Evolutionary conservation across 352 stramenopile genomes (phyloP), one percentile per base, ranked within the genome.

Genomic region (Blastocystis hominis): DNA sequence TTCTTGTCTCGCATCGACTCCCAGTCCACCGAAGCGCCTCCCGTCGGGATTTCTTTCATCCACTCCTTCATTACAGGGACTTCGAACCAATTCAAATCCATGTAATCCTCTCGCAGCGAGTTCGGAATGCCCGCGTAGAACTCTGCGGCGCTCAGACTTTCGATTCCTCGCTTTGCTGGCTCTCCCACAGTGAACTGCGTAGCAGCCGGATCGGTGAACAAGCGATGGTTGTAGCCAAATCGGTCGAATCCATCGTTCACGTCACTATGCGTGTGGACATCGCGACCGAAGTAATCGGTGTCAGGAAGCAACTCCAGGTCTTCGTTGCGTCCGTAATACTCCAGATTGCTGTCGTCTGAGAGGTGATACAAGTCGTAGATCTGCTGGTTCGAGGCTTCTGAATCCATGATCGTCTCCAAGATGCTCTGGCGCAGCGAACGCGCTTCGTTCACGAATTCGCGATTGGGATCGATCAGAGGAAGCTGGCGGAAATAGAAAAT

Each of bases 371-470:
- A 36, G 7, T 17, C 63, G 42, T 75, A 75, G 42, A 75, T 75
- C 63, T 75, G 63, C 36, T 17, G 10, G 42, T 75, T 75, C 7
- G 63, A 50, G 42, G 63, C 63, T 5, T 75, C 63, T 13, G 24
- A 50, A 4, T 75, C 63, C 63, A 75, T 6, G 47, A 75, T 75
- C 42, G 63, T 75, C 63, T 75, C 36, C 42, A 75, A n/a, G 13
- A 75, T 75, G 63, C n/a, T 75, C 63, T 75, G 63, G 7, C 63
- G 63, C 42, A 75, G 42, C 63, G 63, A 75, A 17, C 63, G 63
- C 42, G 63, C 63, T n/a, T 42, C 36, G 13, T 36, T 36, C 20
- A 24, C 59, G 34, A 68, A 68, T 24, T 68, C 59, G 34, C 59
- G 59, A 4, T 4, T 42, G 13, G 63, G 63, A 47, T 75, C 63